Evolutionary conservation across 129 eudicot species (phyloP).

Genomic region (Escallonia herrerae): DNA sequence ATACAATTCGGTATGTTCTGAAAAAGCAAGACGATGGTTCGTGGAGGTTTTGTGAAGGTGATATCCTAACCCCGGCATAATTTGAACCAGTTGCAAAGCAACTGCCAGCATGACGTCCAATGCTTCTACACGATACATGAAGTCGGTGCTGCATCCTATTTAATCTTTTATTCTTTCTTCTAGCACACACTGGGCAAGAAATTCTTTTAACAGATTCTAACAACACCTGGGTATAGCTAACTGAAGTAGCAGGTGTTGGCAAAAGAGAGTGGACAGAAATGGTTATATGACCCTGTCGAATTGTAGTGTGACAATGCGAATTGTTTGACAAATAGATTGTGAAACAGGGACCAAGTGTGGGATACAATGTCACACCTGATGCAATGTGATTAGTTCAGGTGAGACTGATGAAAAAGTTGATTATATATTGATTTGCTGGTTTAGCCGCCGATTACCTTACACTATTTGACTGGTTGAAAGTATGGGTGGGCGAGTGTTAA

Average conservation of each 20-base stretch:
- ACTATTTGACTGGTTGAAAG: too few relatives aligned
- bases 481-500: too few relatives aligned
- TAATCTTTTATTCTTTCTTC: neutral
- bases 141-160: neutral
- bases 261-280: neutral
- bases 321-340: too few relatives aligned
- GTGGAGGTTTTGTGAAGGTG: constrained; percentile 82
- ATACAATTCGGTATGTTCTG: constrained; percentile 67
- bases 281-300: neutral
- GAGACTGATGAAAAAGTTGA: too few relatives aligned
- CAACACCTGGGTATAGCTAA: neutral
- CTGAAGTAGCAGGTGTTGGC: neutral
- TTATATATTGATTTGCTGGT: too few relatives aligned
- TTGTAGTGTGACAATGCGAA: too few relatives aligned
- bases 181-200: constrained; percentile 2
- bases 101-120: neutral
- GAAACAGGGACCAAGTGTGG: too few relatives aligned
- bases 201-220: constrained; percentile 3
- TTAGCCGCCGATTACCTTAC: too few relatives aligned
- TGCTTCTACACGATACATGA: neutral
- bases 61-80: constrained; percentile 50
- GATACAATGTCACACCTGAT: too few relatives aligned
- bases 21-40: constrained; percentile 74
- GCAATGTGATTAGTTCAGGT: too few relatives aligned
- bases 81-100: neutral